Conservation (phyloP, 768 basidiomycete genomes). For the Panellus pusillus region DNA sequence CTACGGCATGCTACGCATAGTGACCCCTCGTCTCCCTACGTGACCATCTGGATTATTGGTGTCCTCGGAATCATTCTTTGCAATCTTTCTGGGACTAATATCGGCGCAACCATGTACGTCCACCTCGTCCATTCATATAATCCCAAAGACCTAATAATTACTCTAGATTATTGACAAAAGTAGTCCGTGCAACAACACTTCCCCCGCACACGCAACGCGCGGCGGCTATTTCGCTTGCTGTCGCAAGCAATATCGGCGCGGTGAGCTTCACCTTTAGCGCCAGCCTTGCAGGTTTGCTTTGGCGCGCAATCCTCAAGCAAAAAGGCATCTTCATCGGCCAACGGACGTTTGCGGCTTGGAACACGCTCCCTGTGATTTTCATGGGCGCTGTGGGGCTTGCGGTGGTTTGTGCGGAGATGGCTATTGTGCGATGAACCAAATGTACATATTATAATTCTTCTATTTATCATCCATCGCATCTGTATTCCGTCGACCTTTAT, state of each 20-base stretch:
- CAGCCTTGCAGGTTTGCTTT: conserved; percentile 85
- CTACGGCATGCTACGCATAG: conserved; percentile 36
- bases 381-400: conserved; percentile 68
- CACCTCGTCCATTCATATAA: not conserved
- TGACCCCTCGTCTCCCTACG: conserved; percentile 27
- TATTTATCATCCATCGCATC: not conserved
- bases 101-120: conserved; percentile 70
- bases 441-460: no score
- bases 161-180: conserved; percentile 65
- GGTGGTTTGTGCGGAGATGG: conserved; percentile 78
- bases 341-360: conserved; percentile 70
- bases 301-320: conserved; percentile 71
- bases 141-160: not conserved
- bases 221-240: conserved; percentile 73
- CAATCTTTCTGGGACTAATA: conserved; percentile 78
- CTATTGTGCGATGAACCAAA: conserved; percentile 36
- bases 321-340: conserved; percentile 68
- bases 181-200: conserved; percentile 56
- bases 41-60: conserved; percentile 58
- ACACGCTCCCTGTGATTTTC: conserved; percentile 59
- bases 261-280: conserved; percentile 88
- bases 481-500: not conserved
- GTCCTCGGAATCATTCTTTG: conserved; percentile 63
- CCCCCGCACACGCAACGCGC: conserved; percentile 42
- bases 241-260: conserved; percentile 89